Conservation (phyloP, 257 asterid genomes). For the Prunella vulgaris region DNA sequence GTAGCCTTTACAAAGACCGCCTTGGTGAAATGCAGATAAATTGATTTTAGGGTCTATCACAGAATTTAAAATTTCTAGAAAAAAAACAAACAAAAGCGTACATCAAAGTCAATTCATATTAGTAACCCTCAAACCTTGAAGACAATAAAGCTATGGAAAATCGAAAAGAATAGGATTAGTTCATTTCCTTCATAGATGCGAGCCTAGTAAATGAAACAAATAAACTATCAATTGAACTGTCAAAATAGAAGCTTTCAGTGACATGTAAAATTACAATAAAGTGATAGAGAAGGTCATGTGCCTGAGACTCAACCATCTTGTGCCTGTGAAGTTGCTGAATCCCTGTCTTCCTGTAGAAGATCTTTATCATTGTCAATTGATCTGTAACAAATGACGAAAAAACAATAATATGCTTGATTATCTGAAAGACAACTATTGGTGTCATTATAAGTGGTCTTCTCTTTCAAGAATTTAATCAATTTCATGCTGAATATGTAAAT, state of each 20-base stretch:
- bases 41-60: constrained; percentile 15
- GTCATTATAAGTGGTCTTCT: not conserved
- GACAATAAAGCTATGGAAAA: constrained; percentile 87
- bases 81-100: not conserved
- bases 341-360: constrained; percentile 71
- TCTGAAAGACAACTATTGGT: not conserved
- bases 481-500: not conserved
- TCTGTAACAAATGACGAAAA: not conserved
- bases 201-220: constrained; percentile 49
- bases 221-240: constrained; percentile 21
- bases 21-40: constrained; percentile 50
- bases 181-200: constrained; percentile 82
- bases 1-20: constrained; percentile 92
- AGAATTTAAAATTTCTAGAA: constrained; percentile 1
- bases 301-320: constrained; percentile 98
- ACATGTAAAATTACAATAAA: constrained; percentile 15
- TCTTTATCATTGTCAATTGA: constrained; percentile 23
- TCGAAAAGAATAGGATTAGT: constrained; percentile 86
- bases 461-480: not conserved
- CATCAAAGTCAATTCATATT: not conserved
- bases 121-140: constrained; percentile 65
- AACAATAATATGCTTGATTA: not conserved
- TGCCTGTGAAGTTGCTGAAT: constrained; percentile 78
- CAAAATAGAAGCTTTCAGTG: constrained; percentile 1
- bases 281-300: constrained; percentile 27